Base-by-base conservation (phyloP, 306 rosid species). In the Begonia loranthoides region DNA sequence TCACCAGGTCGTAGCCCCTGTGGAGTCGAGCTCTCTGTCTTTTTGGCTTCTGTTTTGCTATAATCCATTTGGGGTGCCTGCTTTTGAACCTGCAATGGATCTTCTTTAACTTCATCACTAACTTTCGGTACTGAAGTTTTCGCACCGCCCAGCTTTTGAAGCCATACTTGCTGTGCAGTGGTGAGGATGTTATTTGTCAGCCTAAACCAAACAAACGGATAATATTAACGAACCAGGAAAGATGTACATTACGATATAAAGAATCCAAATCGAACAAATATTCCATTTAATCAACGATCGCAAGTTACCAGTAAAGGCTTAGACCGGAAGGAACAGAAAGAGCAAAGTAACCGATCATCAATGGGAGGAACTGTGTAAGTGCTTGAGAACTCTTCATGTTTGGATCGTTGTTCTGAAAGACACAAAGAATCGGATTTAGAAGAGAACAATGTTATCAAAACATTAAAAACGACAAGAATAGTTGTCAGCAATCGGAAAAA, bases 301-400 rank as follows among this genome's bases (percentile, higher is more conserved):
- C 54, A 36, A 40, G 55, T 75, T 63, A 92, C 99, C 99, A 92
- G 64, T 92, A 92, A 59, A 92, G 99, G 71, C 99, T 87, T 61
- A 92, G 76, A 66, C 99, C 99, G 14, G 99, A 92, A 71, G 99
- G 99, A 64, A 92, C 99, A 41, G 99, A 92, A 21, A 92, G 93
- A 41, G 99, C 67, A 75, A 92, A 92, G 64, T 92, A 92, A 63
- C 99, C 99, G 46, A 92, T 87, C 87, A 92, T 66, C 60, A 92
- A 73, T 5, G 96, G 99, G 67, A 92, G 93, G 63, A 83, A 41
- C 71, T 92, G 75, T 60, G 95, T 83, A 56, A 83, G 51, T 43
- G 68, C 73, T 65, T 80, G 99, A 63, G 96, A 74, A 79, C 59
- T 81, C 92, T 92, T 92, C 99, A 76, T 64, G 81, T 66, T 87